These are phyloP conservation scores for Phytophthora multivora DNA, from an alignment of 352 stramenopile genomes.

Conservation along the genomic window DNA sequence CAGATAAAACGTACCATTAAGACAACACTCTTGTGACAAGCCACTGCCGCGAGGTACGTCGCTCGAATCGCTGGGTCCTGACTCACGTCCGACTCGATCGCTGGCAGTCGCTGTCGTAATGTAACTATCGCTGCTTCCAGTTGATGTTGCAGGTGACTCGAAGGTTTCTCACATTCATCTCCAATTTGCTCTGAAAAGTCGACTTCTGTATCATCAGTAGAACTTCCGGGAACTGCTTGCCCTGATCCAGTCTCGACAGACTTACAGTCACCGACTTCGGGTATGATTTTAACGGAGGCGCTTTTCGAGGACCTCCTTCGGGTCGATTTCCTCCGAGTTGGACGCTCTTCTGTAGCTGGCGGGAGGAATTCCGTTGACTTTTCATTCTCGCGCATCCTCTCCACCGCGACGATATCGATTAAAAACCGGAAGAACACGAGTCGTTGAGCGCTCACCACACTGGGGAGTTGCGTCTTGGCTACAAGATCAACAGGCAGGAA, in stretches of 20 bases:
- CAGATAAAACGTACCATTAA: conserved; percentile 34
- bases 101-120: conserved; percentile 27
- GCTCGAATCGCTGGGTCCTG: conserved; percentile 34
- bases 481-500: conserved; percentile 45
- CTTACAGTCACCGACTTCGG: not conserved
- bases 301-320: conserved; percentile 5
- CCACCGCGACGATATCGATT: conserved; percentile 37
- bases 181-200: not conserved
- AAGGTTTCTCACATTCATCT: conserved; percentile 26
- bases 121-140: conserved; percentile 29
- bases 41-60: conserved; percentile 41
- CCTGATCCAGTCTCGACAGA: not conserved
- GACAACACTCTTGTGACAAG: conserved; percentile 46
- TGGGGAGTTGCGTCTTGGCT: conserved; percentile 41
- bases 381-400: conserved; percentile 14
- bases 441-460: conserved; percentile 54
- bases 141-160: conserved; percentile 26
- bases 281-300: not conserved
- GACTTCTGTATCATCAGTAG: no score
- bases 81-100: conserved; percentile 18
- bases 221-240: not conserved
- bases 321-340: no score
- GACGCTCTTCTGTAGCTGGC: conserved; percentile 1
- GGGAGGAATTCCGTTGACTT: conserved; percentile 4
- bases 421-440: conserved; percentile 66